Evolutionary conservation across 2,329 filamentous ascomycete genomes (phyloP), one percentile per base, ranked within the genome.

Genomic region (Xylariomycetidae sp.): DNA sequence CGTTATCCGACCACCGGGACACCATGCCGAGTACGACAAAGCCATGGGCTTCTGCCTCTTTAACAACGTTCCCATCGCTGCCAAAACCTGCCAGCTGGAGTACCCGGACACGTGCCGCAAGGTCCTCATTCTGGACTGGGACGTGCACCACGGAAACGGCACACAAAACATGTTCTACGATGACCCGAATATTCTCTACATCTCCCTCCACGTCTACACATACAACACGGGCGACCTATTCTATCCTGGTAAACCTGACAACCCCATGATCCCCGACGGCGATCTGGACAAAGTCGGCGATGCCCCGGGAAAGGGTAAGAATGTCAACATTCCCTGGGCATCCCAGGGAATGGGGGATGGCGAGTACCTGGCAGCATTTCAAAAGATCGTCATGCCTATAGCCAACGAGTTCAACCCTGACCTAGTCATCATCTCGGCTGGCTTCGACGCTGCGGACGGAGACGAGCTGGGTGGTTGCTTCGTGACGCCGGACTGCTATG

Each of bases 41-140:
- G 76, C 90, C 1, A 92, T 95, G 73, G 92, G 92, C 0, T 98
- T 98, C 54, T 98, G 92, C 57, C 76, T 96, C 38, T 96, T 96
- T 65, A 95, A 98, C 64, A 98, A 98, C 52, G 92, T 96, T 3
- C 88, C 86, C 14, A 84, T 98, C 38, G 90, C 89, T 2, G 82
- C 88, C n/a, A 82, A 78, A 39, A 84, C 89, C 10, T 95, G 89
- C 54, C 88, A 95, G 56, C 66, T 72, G 33, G 79, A 88, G 39
- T 92, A 85, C 47, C 85, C 85, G 2, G 76, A 90, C 4, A 65
- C 65, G 7, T 95, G 90, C 53, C 79, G 87, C 35, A 96, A 94
- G 60, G 76, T 98, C 14, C 62, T 98, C 35, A 92, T 98, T 46
- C 68, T 98, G 6, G 92, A 98, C 55, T 98, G 92, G 85, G 85